Conservation (phyloP, 2,329 filamentous ascomycete genomes). For the Tolypocladium ovalisporum region DNA sequence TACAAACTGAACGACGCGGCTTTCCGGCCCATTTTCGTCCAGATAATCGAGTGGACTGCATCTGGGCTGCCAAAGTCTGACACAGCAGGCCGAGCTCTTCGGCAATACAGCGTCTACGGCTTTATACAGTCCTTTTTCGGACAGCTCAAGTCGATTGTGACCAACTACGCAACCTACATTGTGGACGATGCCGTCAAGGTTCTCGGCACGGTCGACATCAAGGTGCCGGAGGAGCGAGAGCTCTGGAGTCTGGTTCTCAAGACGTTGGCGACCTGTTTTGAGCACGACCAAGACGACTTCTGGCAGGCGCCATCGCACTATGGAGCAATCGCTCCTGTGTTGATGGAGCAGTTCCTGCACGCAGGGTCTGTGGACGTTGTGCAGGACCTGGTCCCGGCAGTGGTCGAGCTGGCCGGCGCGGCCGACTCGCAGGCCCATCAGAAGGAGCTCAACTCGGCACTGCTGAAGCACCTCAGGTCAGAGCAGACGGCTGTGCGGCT, state of each 20-base stretch:
- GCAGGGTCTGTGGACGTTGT: slow-evolving; percentile 31
- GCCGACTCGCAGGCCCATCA: slow-evolving; percentile 82
- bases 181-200: slow-evolving; percentile 62
- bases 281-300: slow-evolving; percentile 88
- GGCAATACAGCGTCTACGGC: slow-evolving; percentile 67
- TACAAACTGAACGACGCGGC: slow-evolving; percentile 92
- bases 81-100: slow-evolving; percentile 41
- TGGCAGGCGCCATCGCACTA: slow-evolving; percentile 93
- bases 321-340: slow-evolving; percentile 53
- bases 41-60: slow-evolving; percentile 73
- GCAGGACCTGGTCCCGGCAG: slow-evolving; percentile 56
- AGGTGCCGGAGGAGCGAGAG: slow-evolving; percentile 33
- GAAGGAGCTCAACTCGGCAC: slow-evolving; percentile 70
- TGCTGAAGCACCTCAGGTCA: slow-evolving; percentile 70
- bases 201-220: slow-evolving; percentile 41
- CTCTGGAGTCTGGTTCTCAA: slow-evolving; percentile 62
- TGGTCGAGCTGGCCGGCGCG: slow-evolving; percentile 69
- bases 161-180: slow-evolving; percentile 78
- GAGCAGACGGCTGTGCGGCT: slow-evolving; percentile 63
- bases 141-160: slow-evolving; percentile 86
- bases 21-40: slow-evolving; percentile 84
- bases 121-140: slow-evolving; percentile 75
- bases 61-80: slow-evolving; percentile 52
- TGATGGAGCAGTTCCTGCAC: slow-evolving; percentile 55
- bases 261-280: slow-evolving; percentile 66